Percentiles rank a stretch among this genome's conserved stretches.
These are phyloP conservation scores for Hura crepitans DNA, from an alignment of 441 rosid species.

Conservation along the genomic window DNA sequence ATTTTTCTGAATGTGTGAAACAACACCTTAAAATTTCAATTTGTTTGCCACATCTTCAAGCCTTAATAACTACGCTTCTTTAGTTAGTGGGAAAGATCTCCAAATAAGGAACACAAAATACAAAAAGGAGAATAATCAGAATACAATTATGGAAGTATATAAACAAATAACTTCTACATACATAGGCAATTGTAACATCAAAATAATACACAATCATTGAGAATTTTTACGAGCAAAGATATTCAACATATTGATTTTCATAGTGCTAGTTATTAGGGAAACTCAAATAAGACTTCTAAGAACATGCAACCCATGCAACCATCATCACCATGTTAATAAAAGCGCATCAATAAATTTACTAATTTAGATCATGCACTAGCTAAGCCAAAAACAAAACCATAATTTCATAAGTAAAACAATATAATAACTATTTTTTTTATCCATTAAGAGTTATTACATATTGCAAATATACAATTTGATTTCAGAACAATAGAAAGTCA, in stretches of 20 bases:
- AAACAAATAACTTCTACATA: constrained; percentile 3
- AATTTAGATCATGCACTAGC: too few species aligned
- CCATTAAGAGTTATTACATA: too few species aligned
- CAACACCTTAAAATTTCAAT: constrained; percentile 93
- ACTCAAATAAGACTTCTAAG: too few species aligned
- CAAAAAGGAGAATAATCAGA: not conserved
- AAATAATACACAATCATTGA: not conserved
- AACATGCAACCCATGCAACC: too few species aligned
- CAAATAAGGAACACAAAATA: constrained; percentile 24
- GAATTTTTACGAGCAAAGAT: not conserved
- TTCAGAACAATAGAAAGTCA: too few species aligned
- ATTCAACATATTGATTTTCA: not conserved
- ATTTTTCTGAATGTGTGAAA: constrained; percentile 82
- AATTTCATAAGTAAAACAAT: too few species aligned
- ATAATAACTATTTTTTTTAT: too few species aligned
- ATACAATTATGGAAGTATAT: not conserved
- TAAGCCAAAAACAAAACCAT: too few species aligned
- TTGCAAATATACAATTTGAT: too few species aligned
- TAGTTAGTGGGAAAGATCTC: constrained; percentile 91
- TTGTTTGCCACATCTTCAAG: constrained; percentile 91
- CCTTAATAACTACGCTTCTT: constrained; percentile 86
- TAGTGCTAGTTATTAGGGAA: too few species aligned
- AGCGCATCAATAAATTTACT: too few species aligned
- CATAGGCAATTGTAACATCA: not conserved
- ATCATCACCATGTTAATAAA: too few species aligned